Conservation (phyloP, 2,329 filamentous ascomycete species). For the Berkeleyomyces rouxiae region DNA sequence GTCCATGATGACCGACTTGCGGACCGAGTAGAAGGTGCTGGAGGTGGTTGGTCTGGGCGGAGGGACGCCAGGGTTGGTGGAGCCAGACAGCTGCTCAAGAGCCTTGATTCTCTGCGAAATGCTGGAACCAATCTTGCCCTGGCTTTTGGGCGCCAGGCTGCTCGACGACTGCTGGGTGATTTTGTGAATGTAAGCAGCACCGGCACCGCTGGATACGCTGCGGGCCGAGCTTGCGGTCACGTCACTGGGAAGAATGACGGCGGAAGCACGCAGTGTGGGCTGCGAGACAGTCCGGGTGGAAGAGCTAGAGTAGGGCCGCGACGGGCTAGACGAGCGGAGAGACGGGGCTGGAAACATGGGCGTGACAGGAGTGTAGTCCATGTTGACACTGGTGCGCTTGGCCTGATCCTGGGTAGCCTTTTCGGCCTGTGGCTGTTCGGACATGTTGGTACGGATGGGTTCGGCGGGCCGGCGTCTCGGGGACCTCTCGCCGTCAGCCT, state of each 20-base stretch:
- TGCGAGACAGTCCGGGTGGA: conserved; percentile 33
- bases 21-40: conserved; percentile 43
- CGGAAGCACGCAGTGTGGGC: conserved; percentile 22
- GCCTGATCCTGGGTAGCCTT: conserved; percentile 63
- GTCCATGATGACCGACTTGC: conserved; percentile 26
- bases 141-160: conserved; percentile 44
- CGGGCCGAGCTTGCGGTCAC: conserved; percentile 29
- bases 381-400: conserved; percentile 61
- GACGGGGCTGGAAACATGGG: conserved; percentile 35
- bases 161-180: conserved; percentile 33
- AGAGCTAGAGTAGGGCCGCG: conserved; percentile 17
- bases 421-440: conserved; percentile 23
- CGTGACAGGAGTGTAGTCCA: conserved; percentile 51
- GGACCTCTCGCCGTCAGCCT: conserved; percentile 6
- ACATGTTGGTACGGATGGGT: conserved; percentile 26
- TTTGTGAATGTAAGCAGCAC: conserved; percentile 38
- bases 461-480: conserved; percentile 7
- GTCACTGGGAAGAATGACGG: conserved; percentile 30
- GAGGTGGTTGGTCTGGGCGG: conserved; percentile 25
- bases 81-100: conserved; percentile 56
- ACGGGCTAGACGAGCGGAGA: conserved; percentile 14
- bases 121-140: conserved; percentile 69
- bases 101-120: conserved; percentile 90
- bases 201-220: conserved; percentile 33
- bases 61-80: not conserved